Evolutionary conservation across 306 rosid genomes (phyloP).

Genomic region (Begonia fuchsioides): DNA sequence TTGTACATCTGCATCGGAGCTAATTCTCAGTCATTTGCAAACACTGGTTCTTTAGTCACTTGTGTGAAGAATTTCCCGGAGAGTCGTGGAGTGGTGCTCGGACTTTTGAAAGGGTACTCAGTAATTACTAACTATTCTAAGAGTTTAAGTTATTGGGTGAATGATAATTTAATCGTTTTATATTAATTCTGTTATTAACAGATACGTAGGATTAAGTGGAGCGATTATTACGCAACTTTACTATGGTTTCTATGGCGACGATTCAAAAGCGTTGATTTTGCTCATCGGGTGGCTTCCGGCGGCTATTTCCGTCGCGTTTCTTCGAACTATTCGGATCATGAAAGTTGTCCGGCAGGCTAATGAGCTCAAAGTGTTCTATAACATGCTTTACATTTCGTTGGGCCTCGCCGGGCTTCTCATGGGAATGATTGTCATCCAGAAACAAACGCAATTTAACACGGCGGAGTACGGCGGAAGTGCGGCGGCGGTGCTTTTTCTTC

Average conservation of each 20-base stretch:
- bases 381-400: not conserved
- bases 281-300: conserved; percentile 4
- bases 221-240: not conserved
- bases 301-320: not conserved
- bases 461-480: not conserved
- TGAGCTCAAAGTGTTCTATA: not conserved
- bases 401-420: conserved; percentile 3
- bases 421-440: not conserved
- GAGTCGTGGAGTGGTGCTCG: conserved; percentile 5
- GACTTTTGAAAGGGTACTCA: not conserved
- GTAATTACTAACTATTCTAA: too few relatives aligned
- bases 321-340: not conserved
- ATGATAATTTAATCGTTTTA: too few relatives aligned
- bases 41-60: too few relatives aligned
- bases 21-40: not conserved
- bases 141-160: too few relatives aligned
- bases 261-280: not conserved
- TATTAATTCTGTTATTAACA: too few relatives aligned
- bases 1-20: conserved; percentile 4
- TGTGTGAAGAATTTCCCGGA: conserved; percentile 6
- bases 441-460: not conserved
- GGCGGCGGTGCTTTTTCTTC: not conserved
- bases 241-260: conserved; percentile 1
- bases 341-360: not conserved
- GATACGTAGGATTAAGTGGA: not conserved